Base-by-base conservation (phyloP, 257 asterid species). In the Solanum ahanhuiri region DNA sequence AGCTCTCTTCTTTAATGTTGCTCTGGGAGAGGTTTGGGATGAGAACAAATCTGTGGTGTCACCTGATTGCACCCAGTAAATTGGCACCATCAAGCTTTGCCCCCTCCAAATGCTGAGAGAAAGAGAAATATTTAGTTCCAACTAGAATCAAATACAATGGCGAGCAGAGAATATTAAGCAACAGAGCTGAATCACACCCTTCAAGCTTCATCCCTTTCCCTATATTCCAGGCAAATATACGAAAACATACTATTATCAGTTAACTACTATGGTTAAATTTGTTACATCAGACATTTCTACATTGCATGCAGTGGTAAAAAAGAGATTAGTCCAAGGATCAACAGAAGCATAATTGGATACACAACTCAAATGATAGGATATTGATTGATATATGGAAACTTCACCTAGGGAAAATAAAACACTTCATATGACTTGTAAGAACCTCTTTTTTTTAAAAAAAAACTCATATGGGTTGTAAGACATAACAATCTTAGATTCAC, bases 31-130 rank as follows among this genome's bases (percentile, higher is more conserved):
- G 81, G 81, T 72, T 34, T 72, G 60, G 12, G 60, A 15, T 76
- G 34, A 39, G 35, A 6, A 34, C 48, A 72, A 34, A 34, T 72
- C 28, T 34, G 83, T 23, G 33, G 23, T 23, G 43, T 92, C 90
- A 93, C 89, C 98, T 92, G 88, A 94, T 94, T 70, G 98, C 93
- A 75, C 95, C 98, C 76, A 93, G 91, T 88, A 95, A 86, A 90
- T 95, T 95, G 87, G 98, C 98, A 66, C 98, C 98, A 84, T 93
- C 95, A 85, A 95, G 98, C 89, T 77, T 95, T 45, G 98, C 98
- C 15, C 97, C 98, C 88, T 92, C 95, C 90, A 95, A 87, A 88
- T 93, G 95, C 98, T 95, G 93, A 85, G 57, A 45, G 77, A 73
- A 73, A 73, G 33, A n/a, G 86, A 37, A 57, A 84, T 58, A 41